Percentiles rank a stretch among this genome's conserved stretches.
phyloP scores from a whole-genome alignment of 2,329 filamentous ascomycete species.

The Xylaria polymorpha region DNA sequence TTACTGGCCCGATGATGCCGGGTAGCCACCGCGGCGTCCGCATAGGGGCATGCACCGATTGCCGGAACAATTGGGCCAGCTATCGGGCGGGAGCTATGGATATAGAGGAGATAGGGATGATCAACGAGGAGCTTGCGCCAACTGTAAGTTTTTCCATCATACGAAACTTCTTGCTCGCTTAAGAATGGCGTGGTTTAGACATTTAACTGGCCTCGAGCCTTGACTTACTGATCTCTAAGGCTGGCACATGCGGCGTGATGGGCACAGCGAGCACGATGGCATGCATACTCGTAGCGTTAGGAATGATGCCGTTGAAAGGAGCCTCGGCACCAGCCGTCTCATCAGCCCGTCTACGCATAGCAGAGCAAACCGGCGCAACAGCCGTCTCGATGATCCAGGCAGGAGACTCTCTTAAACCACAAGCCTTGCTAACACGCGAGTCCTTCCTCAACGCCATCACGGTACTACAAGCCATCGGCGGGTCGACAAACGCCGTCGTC shows the following conservation, averaged over 20 bases:
- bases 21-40: conserved; percentile 72
- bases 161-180: not conserved
- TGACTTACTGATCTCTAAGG: conserved; percentile 50
- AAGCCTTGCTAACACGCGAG: conserved; percentile 75
- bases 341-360: conserved; percentile 82
- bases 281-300: conserved; percentile 82
- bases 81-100: conserved; percentile 74
- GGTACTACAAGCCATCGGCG: conserved; percentile 86
- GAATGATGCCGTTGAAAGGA: conserved; percentile 81
- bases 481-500: conserved; percentile 86
- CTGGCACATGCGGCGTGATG: conserved; percentile 90
- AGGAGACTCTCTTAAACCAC: conserved; percentile 75
- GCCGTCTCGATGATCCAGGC: conserved; percentile 74
- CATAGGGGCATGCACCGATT: conserved; percentile 80
- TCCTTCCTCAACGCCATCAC: conserved; percentile 88
- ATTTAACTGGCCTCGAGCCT: not conserved
- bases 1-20: conserved; percentile 81
- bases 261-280: conserved; percentile 93
- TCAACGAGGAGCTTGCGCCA: conserved; percentile 79
- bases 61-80: conserved; percentile 77
- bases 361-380: conserved; percentile 75
- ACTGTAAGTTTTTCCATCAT: conserved; percentile 60
- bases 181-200: not conserved
- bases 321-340: conserved; percentile 83
- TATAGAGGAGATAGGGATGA: conserved; percentile 75